A percentile compares a stretch with the other conserved stretches of the same genome.
Conservation (phyloP, 805 yeast species). For the Candida piceae region DNA sequence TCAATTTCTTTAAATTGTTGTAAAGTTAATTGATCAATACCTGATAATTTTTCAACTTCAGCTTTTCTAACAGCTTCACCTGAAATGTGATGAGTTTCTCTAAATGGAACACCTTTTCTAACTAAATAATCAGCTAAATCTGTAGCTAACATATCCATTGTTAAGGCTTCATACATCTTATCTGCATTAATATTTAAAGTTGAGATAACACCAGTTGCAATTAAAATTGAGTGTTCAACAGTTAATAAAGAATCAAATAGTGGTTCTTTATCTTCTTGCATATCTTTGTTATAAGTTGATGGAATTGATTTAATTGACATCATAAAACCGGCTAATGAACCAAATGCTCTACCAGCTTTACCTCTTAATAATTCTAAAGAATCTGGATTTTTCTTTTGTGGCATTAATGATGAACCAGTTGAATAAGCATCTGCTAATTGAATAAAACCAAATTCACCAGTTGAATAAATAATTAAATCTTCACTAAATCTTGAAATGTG, state of each 20-base stretch:
- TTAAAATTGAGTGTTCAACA: conserved; percentile 87
- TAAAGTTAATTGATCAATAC: conserved; percentile 78
- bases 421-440: conserved; percentile 96
- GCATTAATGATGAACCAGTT: conserved; percentile 97
- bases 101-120: conserved; percentile 96
- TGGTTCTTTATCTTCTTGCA: conserved; percentile 99
- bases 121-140: conserved; percentile 97
- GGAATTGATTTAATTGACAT: conserved; percentile 98
- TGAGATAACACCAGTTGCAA: conserved; percentile 94
- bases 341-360: conserved; percentile 95
- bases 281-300: conserved; percentile 94
- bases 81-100: conserved; percentile 98
- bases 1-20: conserved; percentile 81
- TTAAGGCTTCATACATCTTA: conserved; percentile 80
- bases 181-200: conserved; percentile 70
- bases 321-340: conserved; percentile 90
- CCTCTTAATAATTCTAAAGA: conserved; percentile 93
- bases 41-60: conserved; percentile 69
- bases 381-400: conserved; percentile 98
- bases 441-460: conserved; percentile 95
- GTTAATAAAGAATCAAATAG: conserved; percentile 85
- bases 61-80: conserved; percentile 95
- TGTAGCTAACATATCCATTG: conserved; percentile 99
- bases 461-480: conserved; percentile 91
- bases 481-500: conserved; percentile 93